These are phyloP conservation scores for Mycena polygramma DNA, from an alignment of 768 basidiomycete species.

Conservation along the genomic window DNA sequence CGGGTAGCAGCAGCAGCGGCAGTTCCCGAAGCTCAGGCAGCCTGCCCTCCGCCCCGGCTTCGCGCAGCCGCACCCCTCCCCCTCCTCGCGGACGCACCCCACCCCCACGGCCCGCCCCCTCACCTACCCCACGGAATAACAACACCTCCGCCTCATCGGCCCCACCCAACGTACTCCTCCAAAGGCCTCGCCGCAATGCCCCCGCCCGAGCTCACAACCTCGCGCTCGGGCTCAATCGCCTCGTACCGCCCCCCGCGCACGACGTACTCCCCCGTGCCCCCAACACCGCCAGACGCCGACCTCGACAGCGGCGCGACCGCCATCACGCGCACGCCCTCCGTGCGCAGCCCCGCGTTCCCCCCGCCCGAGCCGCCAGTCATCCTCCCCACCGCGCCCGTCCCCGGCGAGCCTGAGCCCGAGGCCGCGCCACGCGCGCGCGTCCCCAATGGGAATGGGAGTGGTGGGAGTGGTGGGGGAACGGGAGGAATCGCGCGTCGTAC, in stretches of 20 bases:
- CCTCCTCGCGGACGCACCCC: background rate
- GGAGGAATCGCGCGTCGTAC: slow-evolving; percentile 40
- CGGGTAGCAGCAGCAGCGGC: background rate
- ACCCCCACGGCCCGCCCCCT: slow-evolving; percentile 13
- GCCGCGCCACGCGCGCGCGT: background rate
- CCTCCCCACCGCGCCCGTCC: slow-evolving; percentile 46
- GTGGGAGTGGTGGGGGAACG: background rate
- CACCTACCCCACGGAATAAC: background rate
- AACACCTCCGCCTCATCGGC: background rate
- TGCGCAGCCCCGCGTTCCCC: slow-evolving; percentile 40
- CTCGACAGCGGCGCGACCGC: slow-evolving; percentile 34
- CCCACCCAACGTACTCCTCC: background rate
- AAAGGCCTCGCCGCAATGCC: slow-evolving; percentile 29
- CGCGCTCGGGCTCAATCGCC: slow-evolving; percentile 14
- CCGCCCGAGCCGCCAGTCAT: slow-evolving; percentile 72
- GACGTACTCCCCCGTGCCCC: slow-evolving; percentile 39
- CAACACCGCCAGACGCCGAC: slow-evolving; percentile 37
- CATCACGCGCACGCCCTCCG: slow-evolving; percentile 38
- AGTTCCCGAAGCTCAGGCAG: slow-evolving; percentile 3
- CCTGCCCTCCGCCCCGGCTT: slow-evolving; percentile 29
- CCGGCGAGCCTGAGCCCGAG: background rate
- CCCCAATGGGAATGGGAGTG: background rate
- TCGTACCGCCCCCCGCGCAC: slow-evolving; percentile 40
- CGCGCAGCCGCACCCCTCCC: slow-evolving; percentile 21
- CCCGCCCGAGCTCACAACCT: slow-evolving; percentile 32